Percentiles rank a stretch among this genome's conserved stretches.
phyloP scores from a whole-genome alignment of 1,284 basidiomycete genomes.

The Psilocybe mexicana region DNA sequence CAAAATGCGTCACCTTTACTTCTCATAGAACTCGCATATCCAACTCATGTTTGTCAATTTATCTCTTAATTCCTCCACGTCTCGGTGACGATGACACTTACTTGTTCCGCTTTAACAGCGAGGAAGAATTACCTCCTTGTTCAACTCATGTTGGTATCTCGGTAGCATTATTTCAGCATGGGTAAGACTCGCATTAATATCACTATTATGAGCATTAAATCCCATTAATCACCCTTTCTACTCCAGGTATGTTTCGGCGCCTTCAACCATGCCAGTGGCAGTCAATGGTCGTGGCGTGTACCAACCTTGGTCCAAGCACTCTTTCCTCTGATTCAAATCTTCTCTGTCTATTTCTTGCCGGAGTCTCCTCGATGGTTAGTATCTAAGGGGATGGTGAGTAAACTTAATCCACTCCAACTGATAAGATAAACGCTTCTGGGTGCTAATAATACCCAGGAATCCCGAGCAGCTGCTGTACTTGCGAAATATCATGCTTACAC shows the following conservation, averaged over 20 bases:
- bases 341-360: slow-evolving; percentile 49
- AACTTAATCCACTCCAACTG: neutral
- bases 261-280: slow-evolving; percentile 44
- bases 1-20: slow-evolving; percentile 63
- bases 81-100: neutral
- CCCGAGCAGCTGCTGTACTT: slow-evolving; percentile 49
- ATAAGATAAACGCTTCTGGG: neutral
- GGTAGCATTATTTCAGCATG: slow-evolving; percentile 59
- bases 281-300: slow-evolving; percentile 65
- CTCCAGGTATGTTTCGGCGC: slow-evolving; percentile 55
- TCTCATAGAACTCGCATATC: slow-evolving; percentile 72
- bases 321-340: slow-evolving; percentile 58
- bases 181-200: slow-evolving; percentile 34
- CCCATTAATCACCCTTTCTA: slow-evolving; percentile 19
- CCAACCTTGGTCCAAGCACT: slow-evolving; percentile 68
- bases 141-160: slow-evolving; percentile 65
- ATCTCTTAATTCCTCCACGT: neutral
- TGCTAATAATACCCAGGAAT: slow-evolving; percentile 38
- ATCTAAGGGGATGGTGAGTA: slow-evolving; percentile 53
- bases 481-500: slow-evolving; percentile 65
- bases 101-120: slow-evolving; percentile 36
- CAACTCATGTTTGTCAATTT: slow-evolving; percentile 52
- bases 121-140: slow-evolving; percentile 60
- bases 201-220: neutral
- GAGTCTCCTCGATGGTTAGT: slow-evolving; percentile 72